phyloP scores from a whole-genome alignment of 495 filamentous ascomycete genomes.

The Apodospora peruviana region DNA sequence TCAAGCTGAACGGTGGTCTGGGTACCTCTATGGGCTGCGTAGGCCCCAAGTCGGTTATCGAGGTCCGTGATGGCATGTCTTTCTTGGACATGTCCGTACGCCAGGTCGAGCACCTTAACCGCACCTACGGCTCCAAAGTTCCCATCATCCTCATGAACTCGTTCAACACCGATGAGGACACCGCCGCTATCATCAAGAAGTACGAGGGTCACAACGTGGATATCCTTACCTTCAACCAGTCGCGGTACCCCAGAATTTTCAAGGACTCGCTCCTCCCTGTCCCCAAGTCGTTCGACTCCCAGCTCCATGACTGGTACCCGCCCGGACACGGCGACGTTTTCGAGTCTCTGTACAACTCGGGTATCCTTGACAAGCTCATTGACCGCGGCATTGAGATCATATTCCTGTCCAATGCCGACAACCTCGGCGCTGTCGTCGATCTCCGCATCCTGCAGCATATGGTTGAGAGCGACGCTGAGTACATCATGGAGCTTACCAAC shows the following conservation, averaged over 20 bases:
- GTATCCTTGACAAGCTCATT: slow-evolving; percentile 92
- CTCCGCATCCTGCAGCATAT: slow-evolving; percentile 98
- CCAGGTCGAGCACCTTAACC: slow-evolving; percentile 99
- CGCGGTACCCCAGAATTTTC: slow-evolving; percentile 90
- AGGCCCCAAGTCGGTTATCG: slow-evolving; percentile 98
- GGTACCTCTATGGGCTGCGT: slow-evolving; percentile 99
- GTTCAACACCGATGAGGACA: slow-evolving; percentile 99
- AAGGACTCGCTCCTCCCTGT: slow-evolving; percentile 97
- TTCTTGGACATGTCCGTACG: slow-evolving; percentile 98
- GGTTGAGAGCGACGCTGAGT: slow-evolving; percentile 90
- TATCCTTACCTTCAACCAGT: slow-evolving; percentile 99
- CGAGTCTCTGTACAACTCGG: slow-evolving; percentile 99
- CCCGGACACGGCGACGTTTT: slow-evolving; percentile 99
- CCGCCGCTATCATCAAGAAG: slow-evolving; percentile 99
- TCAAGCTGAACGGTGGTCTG: slow-evolving; percentile 99
- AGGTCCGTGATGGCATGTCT: slow-evolving; percentile 99
- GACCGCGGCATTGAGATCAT: slow-evolving; percentile 92
- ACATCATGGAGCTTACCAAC: slow-evolving; percentile 99
- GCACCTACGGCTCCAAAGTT: slow-evolving; percentile 93
- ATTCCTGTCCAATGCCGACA: slow-evolving; percentile 99
- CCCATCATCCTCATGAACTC: slow-evolving; percentile 99
- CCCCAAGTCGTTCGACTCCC: slow-evolving; percentile 81
- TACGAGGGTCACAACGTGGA: slow-evolving; percentile 99
- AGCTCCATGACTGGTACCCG: slow-evolving; percentile 96
- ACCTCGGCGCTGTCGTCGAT: slow-evolving; percentile 96